These are phyloP conservation scores for Malassezia brasiliensis DNA, from an alignment of 1,284 basidiomycete species.

Conservation along the genomic window DNA sequence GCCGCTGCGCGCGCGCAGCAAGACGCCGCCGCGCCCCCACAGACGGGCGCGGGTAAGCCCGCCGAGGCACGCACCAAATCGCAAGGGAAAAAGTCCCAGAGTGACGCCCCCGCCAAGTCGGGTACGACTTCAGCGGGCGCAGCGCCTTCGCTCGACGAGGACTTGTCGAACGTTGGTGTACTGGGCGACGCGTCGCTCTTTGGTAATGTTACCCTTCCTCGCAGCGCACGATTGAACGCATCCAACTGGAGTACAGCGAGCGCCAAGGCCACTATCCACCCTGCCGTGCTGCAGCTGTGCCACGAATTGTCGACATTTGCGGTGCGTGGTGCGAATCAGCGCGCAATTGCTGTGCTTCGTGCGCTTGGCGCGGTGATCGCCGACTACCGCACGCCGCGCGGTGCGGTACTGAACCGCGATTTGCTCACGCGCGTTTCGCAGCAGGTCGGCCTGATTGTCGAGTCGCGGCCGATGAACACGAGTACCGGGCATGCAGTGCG, in stretches of 20 bases:
- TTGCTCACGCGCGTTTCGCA: conserved; percentile 48
- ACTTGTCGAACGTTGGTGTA: conserved; percentile 16
- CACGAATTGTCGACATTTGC: conserved; percentile 37
- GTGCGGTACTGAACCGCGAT: conserved; percentile 42
- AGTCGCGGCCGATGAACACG: conserved; percentile 81
- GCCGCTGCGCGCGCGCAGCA: conserved; percentile 26
- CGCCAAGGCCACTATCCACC: conserved; percentile 35
- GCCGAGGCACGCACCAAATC: not conserved
- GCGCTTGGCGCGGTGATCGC: conserved; percentile 41
- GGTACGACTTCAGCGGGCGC: conserved; percentile 2
- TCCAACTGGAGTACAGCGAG: conserved; percentile 24
- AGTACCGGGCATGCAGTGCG: conserved; percentile 89
- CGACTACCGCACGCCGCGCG: conserved; percentile 43
- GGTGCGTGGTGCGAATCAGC: conserved; percentile 40
- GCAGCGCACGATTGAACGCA: conserved; percentile 24
- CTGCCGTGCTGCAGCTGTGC: conserved; percentile 33
- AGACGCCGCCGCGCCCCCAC: conserved; percentile 8
- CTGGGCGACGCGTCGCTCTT: conserved; percentile 31
- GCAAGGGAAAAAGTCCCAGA: not conserved
- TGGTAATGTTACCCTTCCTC: conserved; percentile 34
- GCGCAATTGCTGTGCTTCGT: conserved; percentile 38
- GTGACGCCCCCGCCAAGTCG: conserved; percentile 4
- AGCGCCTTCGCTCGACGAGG: conserved; percentile 12
- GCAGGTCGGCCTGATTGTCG: conserved; percentile 79
- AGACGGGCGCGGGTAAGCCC: not conserved